Percentiles rank a stretch among this genome's conserved stretches.
Conservation (phyloP, 208 protist genomes). For the Leishmania major region DNA sequence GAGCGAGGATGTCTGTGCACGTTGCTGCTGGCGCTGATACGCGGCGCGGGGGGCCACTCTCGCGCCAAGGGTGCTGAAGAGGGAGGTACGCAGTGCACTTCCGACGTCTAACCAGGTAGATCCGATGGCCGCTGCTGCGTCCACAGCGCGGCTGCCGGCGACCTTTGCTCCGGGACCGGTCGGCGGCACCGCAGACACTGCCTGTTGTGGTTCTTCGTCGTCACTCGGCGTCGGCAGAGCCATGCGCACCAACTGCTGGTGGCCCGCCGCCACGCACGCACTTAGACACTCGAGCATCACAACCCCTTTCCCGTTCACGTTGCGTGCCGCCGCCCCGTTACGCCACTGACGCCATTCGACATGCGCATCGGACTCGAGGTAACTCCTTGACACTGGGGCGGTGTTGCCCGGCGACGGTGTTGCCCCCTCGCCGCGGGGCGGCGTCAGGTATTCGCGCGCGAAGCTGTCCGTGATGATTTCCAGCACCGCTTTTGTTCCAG, state of each 20-base stretch:
- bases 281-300: conserved; percentile 3
- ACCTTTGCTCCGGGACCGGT: neutral
- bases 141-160: neutral
- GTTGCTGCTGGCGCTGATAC: conserved; percentile 4
- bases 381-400: neutral
- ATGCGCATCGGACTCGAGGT: conserved; percentile 9
- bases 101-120: conserved; percentile 22
- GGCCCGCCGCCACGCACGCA: neutral
- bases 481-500: neutral
- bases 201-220: neutral
- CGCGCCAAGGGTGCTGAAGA: conserved; percentile 25
- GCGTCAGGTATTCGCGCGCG: conserved; percentile 4
- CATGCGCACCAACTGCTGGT: neutral
- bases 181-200: neutral
- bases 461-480: conserved; percentile 12
- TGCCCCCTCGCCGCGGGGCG: neutral
- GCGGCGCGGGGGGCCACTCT: conserved; percentile 10
- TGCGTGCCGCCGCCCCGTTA: neutral
- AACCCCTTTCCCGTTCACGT: neutral
- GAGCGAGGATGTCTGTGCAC: neutral
- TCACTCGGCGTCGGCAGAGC: neutral
- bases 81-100: conserved; percentile 22
- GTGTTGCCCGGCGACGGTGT: neutral
- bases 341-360: conserved; percentile 15
- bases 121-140: neutral